Base-by-base conservation (phyloP, 306 rosid genomes). In the Myrica gale region DNA sequence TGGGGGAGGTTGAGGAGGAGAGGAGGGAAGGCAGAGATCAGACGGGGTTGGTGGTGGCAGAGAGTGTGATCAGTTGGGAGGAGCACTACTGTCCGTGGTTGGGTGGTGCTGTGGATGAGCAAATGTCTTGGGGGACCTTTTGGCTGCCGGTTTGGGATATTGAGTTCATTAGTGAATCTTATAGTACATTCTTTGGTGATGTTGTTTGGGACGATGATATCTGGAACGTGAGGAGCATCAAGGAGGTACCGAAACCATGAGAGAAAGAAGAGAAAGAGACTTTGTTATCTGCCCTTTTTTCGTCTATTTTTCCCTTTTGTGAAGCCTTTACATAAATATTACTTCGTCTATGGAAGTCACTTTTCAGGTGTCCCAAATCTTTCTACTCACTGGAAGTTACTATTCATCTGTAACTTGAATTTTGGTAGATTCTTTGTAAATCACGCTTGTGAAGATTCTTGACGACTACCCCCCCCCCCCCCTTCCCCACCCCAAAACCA, bases 91-190 rank as follows among this genome's bases (percentile, higher is more conserved):
- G 82, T 88, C 75, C 84, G 1, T 82, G 84, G 91, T 26, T 83
- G 63, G 74, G 76, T 23, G 78, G 71, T 32, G 76, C 61, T 19
- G 83, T 79, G 20, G 93, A 89, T 74, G 93, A 89, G 79, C 92
- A 86, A 82, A 87, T 91, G 97, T 84, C 93, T 13, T 90, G 96
- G 96, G 88, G 96, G 0, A 77, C 90, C 13, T 41, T 76, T 78
- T 87, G 93, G 90, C 61, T 62, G 32, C 92, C 97, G 0, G 66
- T 71, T 4, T 91, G 93, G 91, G 92, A 89, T 57, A 76, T 83
- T 79, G 93, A 89, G 67, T 86, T 77, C 41, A 79, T 80, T 78
- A 81, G 80, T 9, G 86, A 87, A 5, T 76, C 86, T 5, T 88
- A 78, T 75, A 53, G 62, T 68, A 51, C 79, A 0, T 69, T 87